Conservation (phyloP, 2,329 filamentous ascomycete genomes). For the Clonostachys solani region DNA sequence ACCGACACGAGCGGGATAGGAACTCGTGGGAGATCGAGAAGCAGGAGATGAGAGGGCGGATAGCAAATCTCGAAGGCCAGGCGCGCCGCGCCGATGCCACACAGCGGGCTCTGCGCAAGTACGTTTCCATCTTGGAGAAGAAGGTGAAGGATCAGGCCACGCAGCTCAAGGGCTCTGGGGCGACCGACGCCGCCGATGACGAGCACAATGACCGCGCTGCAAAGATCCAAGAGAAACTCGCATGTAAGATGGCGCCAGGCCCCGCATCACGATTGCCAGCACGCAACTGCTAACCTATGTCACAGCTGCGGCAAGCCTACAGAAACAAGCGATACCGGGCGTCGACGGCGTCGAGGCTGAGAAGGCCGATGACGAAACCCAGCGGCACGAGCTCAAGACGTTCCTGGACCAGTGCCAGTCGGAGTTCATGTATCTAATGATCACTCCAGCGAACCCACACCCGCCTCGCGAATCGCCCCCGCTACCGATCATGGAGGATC, state of each 20-base stretch:
- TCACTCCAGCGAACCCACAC: constrained; percentile 60
- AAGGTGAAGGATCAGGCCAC: constrained; percentile 80
- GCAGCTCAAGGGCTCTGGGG: constrained; percentile 53
- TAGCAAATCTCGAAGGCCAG: constrained; percentile 90
- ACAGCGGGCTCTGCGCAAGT: constrained; percentile 85
- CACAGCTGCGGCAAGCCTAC: constrained; percentile 28
- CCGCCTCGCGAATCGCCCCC: constrained; percentile 61
- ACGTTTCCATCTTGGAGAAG: constrained; percentile 83
- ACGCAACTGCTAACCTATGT: neutral
- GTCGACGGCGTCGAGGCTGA: constrained; percentile 42
- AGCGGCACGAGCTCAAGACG: constrained; percentile 49
- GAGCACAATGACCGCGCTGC: constrained; percentile 47
- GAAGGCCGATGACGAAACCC: constrained; percentile 42
- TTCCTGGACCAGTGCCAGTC: constrained; percentile 63
- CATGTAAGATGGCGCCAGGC: constrained; percentile 30
- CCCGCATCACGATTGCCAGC: too few species aligned
- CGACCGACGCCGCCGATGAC: constrained; percentile 32
- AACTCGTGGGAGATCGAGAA: constrained; percentile 99
- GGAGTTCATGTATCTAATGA: constrained; percentile 66
- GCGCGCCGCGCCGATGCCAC: constrained; percentile 80
- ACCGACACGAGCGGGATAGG: constrained; percentile 93
- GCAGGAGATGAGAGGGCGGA: constrained; percentile 97
- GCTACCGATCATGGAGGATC: constrained; percentile 53
- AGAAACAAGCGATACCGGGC: constrained; percentile 36
- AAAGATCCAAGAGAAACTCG: constrained; percentile 52